Base-by-base conservation (phyloP, 192 early-diverging fungal species). In the Ambispora gerdemannii region DNA sequence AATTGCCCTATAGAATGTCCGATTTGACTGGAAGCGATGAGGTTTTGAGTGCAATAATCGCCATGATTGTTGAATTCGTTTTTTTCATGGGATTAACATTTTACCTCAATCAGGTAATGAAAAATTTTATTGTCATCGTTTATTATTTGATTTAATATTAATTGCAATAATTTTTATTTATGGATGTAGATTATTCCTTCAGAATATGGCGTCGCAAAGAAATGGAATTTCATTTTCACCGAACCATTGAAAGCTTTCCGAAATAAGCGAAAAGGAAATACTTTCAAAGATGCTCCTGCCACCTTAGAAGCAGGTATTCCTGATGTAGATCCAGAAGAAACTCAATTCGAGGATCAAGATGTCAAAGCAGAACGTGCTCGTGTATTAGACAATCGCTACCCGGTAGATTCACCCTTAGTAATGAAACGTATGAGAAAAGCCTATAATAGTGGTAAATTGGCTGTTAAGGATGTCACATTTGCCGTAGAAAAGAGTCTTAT, bases 391-490 rank as follows among this genome's bases (percentile, higher is more conserved):
- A 72, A 75, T 43, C 47, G 73, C 0, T 84, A 75, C 52, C 31
- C 73, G 20, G 63, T 58, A 13, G 70, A 75, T 30, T 80, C 71
- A 35, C 86, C 88, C 8, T 70, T 90, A 34, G 76, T 90, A 17
- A 78, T 85, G 74, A 80, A 81, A 50, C 72, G 82, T 56, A 84
- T 81, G 80, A 70, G 87, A 55, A 83, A 86, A 63, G 73, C 84
- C 15, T 90, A 88, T 63, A 68, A 76, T 50, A 79, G 70, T 71
- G 70, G 78, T 36, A 89, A 90, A 69, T 49, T 87, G 11, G 89
- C 87, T 2, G 87, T 90, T n/a, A 79, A 87, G 67, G 81, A 88
- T 66, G 82, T 90, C 10, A 85, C 85, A 6, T 81, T 89, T 76
- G 83, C 82, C 13, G 84, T 87, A 4, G 85, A 90, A 55, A 74